phyloP scores from a whole-genome alignment of 306 rosid species.

The Inga laurina region DNA sequence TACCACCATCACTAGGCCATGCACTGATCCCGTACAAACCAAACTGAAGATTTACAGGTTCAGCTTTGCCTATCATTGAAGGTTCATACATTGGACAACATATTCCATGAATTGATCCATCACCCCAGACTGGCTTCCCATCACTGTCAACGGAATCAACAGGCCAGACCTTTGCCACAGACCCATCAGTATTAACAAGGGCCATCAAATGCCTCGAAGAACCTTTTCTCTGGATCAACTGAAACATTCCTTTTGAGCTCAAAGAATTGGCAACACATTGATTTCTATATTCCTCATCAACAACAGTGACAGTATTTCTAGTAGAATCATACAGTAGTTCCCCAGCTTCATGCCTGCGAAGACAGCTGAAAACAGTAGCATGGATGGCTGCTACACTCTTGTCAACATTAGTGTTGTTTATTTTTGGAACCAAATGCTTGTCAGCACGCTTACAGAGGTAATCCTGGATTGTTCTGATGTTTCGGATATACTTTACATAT shows the following conservation, averaged over 20 bases:
- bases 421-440: slow-evolving; percentile 97
- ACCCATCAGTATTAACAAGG: slow-evolving; percentile 86
- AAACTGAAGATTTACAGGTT: slow-evolving; percentile 93
- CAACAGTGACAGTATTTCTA: slow-evolving; percentile 75
- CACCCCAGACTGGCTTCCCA: slow-evolving; percentile 69
- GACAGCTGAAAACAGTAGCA: slow-evolving; percentile 95
- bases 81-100: slow-evolving; percentile 64
- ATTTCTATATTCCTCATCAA: slow-evolving; percentile 91
- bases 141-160: slow-evolving; percentile 66
- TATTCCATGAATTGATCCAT: slow-evolving; percentile 46
- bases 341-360: slow-evolving; percentile 85
- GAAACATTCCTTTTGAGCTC: slow-evolving; percentile 97
- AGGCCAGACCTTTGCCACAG: slow-evolving; percentile 98
- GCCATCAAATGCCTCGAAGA: slow-evolving; percentile 90
- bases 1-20: slow-evolving; percentile 90
- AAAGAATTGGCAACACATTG: slow-evolving; percentile 87
- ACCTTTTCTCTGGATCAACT: slow-evolving; percentile 88
- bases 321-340: slow-evolving; percentile 77
- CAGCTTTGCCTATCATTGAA: slow-evolving; percentile 64
- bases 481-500: slow-evolving; percentile 91
- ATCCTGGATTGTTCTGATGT: slow-evolving; percentile 95
- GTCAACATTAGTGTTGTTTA: slow-evolving; percentile 96
- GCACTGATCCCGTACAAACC: slow-evolving; percentile 95
- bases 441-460: slow-evolving; percentile 96
- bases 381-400: slow-evolving; percentile 98